Evolutionary conservation across 768 basidiomycete species (phyloP).

Genomic region (Psilocybe tampanensis): DNA sequence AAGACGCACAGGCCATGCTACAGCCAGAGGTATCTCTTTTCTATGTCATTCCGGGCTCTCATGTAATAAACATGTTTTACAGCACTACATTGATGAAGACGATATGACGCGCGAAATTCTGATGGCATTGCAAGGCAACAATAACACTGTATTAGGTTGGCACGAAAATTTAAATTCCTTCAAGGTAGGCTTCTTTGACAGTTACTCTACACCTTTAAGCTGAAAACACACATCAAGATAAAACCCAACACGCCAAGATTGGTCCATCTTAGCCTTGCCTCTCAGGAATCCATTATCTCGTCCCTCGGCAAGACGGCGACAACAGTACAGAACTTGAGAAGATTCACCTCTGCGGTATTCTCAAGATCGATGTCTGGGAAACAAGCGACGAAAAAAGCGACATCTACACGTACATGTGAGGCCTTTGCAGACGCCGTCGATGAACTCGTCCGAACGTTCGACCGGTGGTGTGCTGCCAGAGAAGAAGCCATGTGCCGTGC

Average conservation of each 20-base stretch:
- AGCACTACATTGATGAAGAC: constrained; percentile 75
- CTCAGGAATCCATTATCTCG: constrained; percentile 66
- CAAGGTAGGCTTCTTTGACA: constrained; percentile 25
- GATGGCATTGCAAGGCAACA: constrained; percentile 73
- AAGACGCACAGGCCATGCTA: constrained; percentile 40
- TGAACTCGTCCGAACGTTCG: constrained; percentile 55
- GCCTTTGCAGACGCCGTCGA: constrained; percentile 81
- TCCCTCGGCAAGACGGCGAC: constrained; percentile 64
- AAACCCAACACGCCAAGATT: constrained; percentile 58
- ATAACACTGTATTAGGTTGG: constrained; percentile 56
- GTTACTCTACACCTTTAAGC: background rate
- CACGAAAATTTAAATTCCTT: constrained; percentile 31
- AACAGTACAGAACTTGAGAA: constrained; percentile 61
- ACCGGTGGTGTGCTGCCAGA: constrained; percentile 68
- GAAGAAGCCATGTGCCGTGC: constrained; percentile 74
- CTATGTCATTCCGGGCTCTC: background rate
- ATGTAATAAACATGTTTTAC: background rate
- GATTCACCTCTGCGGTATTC: constrained; percentile 56
- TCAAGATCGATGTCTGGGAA: constrained; percentile 29
- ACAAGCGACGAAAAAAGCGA: constrained; percentile 15
- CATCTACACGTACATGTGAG: constrained; percentile 65
- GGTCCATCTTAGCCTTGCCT: constrained; percentile 64
- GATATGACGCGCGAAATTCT: constrained; percentile 79
- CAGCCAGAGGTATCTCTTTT: constrained; percentile 41
- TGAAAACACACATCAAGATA: constrained; percentile 34